Base-by-base conservation (phyloP, 306 rosid species). In the Senna tora region DNA sequence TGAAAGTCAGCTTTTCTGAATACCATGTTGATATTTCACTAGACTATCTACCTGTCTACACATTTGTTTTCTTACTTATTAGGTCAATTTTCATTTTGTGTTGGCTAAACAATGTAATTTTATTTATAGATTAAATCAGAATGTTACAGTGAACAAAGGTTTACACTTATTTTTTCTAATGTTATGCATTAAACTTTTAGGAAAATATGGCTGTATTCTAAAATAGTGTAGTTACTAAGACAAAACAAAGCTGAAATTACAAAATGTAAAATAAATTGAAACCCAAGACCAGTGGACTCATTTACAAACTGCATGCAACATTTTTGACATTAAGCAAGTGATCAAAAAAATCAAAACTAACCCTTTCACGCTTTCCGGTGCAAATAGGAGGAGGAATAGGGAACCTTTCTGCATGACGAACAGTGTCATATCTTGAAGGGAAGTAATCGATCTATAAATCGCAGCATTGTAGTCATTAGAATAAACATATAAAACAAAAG, bases 341-440 rank as follows among this genome's bases (percentile, higher is more conserved):
- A 58, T 15, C 32, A 28, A 67, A 25, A 25, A 3, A 25, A 1
- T 25, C 2, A 25, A 25, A 62, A 73, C 90, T 65, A 33, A 89
- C 97, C 96, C 34, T 86, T 63, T 92, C 97, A 72, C 96, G 91
- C 76, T 34, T 87, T 63, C 96, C 97, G 20, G 43, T 72, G 10
- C 32, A 41, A 69, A 80, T 49, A 50, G 43, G 63, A 51, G 85
- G 54, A 53, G 97, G 92, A 78, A 81, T 61, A 20, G 96, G 97
- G 71, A 50, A 43, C 69, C 9, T 67, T 81, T 89, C 88, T 22
- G 97, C 93, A 46, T 89, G 90, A 34, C 92, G 89, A 69, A 65
- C 92, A 68, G 90, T 83, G 47, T 92, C 90, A 60, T 56, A 87
- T 71, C 92, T 92, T 5, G 97, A 92, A 33, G 97, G 97, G 78